These are phyloP conservation scores for Populus davidiana DNA, from an alignment of 345 rosid species.

Conservation along the genomic window DNA sequence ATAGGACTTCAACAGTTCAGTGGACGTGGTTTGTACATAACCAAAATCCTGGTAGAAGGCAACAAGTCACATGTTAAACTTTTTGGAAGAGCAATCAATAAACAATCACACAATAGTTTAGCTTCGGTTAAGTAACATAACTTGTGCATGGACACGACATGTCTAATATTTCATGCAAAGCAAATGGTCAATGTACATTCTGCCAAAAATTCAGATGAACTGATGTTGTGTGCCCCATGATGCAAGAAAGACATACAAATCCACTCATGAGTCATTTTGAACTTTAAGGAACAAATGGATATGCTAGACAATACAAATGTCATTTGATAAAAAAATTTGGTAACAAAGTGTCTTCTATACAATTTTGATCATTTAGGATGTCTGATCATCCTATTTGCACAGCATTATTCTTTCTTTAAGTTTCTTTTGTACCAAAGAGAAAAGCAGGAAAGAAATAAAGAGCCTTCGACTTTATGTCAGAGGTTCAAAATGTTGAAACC, in stretches of 20 bases:
- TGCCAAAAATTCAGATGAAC: background rate
- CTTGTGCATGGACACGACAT: too few species aligned
- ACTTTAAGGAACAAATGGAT: background rate
- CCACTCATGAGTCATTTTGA: background rate
- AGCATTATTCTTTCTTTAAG: too few species aligned
- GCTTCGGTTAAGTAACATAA: background rate
- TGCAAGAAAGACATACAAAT: background rate
- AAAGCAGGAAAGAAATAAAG: too few species aligned
- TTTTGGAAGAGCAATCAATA: background rate
- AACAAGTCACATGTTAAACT: background rate
- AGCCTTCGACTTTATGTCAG: too few species aligned
- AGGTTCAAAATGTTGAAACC: too few species aligned
- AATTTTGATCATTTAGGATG: too few species aligned
- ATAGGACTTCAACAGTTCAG: slow-evolving; percentile 88
- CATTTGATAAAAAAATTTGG: background rate
- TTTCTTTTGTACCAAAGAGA: too few species aligned
- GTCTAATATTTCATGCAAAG: background rate
- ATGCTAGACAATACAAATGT: background rate
- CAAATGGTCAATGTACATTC: background rate
- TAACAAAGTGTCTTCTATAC: background rate
- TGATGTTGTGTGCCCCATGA: background rate
- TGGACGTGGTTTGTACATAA: slow-evolving; percentile 94
- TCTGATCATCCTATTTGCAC: too few species aligned
- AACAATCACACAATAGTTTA: slow-evolving; percentile 1
- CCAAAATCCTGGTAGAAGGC: slow-evolving; percentile 78